Base-by-base conservation (phyloP, 176 grass and related monocot species). In the Lolium rigidum region DNA sequence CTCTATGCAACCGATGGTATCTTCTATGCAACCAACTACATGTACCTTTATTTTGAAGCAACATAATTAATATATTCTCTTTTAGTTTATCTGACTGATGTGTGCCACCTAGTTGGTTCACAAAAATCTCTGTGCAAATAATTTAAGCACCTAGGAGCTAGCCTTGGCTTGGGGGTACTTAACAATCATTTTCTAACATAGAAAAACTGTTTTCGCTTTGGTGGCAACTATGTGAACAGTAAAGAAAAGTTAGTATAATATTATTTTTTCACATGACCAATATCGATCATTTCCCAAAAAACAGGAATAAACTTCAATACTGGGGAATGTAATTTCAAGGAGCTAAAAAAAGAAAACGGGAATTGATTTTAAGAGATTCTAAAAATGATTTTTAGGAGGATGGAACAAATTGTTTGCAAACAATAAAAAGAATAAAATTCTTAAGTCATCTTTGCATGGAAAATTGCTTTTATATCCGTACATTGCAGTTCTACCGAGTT, bases 21-120 rank as follows among this genome's bases (percentile, higher is more conserved):
- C 24, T 76, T 88, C 51, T 51, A 25, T 61, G 17, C n/a, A 16
- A 80, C 28, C 49, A 84, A 59, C 26, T 80, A 48, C 35, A 21
- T 20, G 47, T 87, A 81, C n/a, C 85, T 87, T 84, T 76, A 76
- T 43, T 41, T 61, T 80, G 68, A 80, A 91, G 75, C 21, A 69
- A 84, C 22, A 73, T 5, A 10, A 6, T 10, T 7, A 76, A 7
- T 49, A 21, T 87, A 26, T 59, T 35, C 50, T 52, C 58, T 61
- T 87, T 66, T 39, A 74, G 38, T 75, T 16, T 69, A 26, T 47
- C 10, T 41, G 11, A 57, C 49, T 50, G 66, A 35, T 54, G 3
- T 76, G 58, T 6, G 49, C 47, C 39, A 79, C 56, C 48, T 50
- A 63, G 10, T 44, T 31, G 1, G 5, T 64, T 52, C 59, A 39